Conservation (phyloP, 768 basidiomycete species). For the Saitozyma podzolica region DNA sequence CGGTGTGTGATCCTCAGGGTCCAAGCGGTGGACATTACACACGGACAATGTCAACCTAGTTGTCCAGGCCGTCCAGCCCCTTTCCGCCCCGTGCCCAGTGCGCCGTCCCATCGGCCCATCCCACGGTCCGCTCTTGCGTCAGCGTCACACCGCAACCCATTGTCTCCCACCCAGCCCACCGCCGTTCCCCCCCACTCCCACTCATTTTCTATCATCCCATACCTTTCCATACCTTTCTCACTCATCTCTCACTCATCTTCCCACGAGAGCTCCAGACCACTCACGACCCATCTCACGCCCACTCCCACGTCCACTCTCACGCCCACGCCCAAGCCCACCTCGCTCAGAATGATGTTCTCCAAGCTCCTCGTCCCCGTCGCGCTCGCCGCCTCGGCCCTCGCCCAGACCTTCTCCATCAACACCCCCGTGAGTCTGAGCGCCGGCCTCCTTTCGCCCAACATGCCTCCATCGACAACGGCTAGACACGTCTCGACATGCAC, state of each 20-base stretch:
- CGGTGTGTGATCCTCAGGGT: no score
- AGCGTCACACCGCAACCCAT: not conserved
- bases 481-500: not conserved
- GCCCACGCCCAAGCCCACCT: not conserved
- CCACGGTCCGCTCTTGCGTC: not conserved
- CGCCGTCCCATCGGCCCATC: not conserved
- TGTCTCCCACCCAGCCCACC: not conserved
- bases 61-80: not conserved
- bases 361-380: conserved; percentile 30
- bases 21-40: no score
- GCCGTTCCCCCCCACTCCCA: conserved; percentile 3
- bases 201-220: not conserved
- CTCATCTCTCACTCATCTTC: conserved; percentile 2
- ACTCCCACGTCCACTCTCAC: conserved; percentile 8
- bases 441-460: not conserved
- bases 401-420: conserved; percentile 42
- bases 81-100: not conserved
- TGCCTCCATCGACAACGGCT: not conserved
- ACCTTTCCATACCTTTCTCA: conserved; percentile 4
- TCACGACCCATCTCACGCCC: not conserved
- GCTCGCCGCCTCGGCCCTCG: conserved; percentile 39
- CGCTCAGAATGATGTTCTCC: conserved; percentile 32
- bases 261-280: not conserved
- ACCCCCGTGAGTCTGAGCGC: conserved; percentile 41
- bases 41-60: no score